phyloP scores from a whole-genome alignment of 345 rosid species.

The Microcos paniculata region DNA sequence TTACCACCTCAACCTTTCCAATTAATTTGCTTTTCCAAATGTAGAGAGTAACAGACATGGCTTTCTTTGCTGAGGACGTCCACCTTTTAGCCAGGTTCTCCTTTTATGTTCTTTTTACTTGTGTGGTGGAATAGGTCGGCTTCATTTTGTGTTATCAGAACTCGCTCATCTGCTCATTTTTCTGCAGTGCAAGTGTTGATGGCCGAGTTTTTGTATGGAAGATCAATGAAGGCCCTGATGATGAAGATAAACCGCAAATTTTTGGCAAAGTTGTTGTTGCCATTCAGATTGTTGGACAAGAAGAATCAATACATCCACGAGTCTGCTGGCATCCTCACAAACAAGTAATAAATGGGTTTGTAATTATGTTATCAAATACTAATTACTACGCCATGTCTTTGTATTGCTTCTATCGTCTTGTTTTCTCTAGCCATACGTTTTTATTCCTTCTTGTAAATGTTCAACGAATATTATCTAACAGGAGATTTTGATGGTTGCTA shows the following conservation, averaged over 20 bases:
- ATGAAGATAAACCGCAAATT: conserved; percentile 76
- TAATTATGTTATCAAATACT: not conserved
- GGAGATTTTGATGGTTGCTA: conserved; percentile 71
- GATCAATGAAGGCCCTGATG: conserved; percentile 67
- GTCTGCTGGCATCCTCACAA: conserved; percentile 85
- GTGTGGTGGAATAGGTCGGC: not conserved
- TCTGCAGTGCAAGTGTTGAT: conserved; percentile 62
- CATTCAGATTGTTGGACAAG: conserved; percentile 51
- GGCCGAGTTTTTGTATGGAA: conserved; percentile 63
- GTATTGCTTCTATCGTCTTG: conserved; percentile 2
- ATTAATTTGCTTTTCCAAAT: not conserved
- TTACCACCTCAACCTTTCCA: not conserved
- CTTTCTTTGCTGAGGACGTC: conserved; percentile 86
- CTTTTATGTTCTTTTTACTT: not conserved
- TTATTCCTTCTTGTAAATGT: not conserved
- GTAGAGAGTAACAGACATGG: conserved; percentile 46
- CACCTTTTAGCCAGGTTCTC: conserved; percentile 74
- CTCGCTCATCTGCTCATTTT: conserved; percentile 6
- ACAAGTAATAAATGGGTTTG: conserved; percentile 46
- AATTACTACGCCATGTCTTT: not conserved
- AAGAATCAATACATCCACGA: conserved; percentile 51
- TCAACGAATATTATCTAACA: conserved; percentile 20
- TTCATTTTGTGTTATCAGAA: not conserved
- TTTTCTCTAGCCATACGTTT: not conserved
- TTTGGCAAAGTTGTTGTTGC: conserved; percentile 53